phyloP scores from a whole-genome alignment of 331 rosid genomes.

The Quercus phellos region DNA sequence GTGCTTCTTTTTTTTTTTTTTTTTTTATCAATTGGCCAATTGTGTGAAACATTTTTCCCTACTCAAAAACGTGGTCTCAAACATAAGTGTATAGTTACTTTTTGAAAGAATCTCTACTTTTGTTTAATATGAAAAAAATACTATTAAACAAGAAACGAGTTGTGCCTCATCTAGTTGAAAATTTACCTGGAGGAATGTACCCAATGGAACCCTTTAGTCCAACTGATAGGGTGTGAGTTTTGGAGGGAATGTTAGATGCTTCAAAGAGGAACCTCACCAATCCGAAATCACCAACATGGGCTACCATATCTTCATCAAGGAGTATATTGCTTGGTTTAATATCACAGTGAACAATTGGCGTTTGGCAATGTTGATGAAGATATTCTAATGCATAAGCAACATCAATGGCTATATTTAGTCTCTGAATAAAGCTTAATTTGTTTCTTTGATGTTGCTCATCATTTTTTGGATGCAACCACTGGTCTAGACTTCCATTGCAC shows the following conservation, averaged over 20 bases:
- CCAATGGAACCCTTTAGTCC: conserved; percentile 51
- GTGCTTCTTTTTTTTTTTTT: neutral
- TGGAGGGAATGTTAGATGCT: conserved; percentile 15
- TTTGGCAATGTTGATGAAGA: conserved; percentile 24
- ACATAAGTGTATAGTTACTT: too few relatives aligned
- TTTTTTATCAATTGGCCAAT: too few relatives aligned
- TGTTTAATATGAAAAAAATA: too few relatives aligned
- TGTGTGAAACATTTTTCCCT: too few relatives aligned
- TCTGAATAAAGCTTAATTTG: neutral
- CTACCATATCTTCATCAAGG: conserved; percentile 23
- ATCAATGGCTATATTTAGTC: conserved; percentile 25
- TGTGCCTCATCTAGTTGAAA: too few relatives aligned
- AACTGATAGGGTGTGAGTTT: conserved; percentile 11
- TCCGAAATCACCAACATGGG: conserved; percentile 56
- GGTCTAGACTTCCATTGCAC: too few relatives aligned
- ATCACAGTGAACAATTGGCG: conserved; percentile 29
- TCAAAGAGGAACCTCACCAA: conserved; percentile 43
- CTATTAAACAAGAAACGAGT: too few relatives aligned
- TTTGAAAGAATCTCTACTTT: too few relatives aligned
- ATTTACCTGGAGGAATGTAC: conserved; percentile 53
- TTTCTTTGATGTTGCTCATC: too few relatives aligned
- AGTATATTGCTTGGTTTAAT: conserved; percentile 38
- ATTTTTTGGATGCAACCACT: too few relatives aligned
- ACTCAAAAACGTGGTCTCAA: neutral
- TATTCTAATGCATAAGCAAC: conserved; percentile 34